phyloP scores from a whole-genome alignment of 805 yeast species.

The Wickerhamomyces pijperi region DNA sequence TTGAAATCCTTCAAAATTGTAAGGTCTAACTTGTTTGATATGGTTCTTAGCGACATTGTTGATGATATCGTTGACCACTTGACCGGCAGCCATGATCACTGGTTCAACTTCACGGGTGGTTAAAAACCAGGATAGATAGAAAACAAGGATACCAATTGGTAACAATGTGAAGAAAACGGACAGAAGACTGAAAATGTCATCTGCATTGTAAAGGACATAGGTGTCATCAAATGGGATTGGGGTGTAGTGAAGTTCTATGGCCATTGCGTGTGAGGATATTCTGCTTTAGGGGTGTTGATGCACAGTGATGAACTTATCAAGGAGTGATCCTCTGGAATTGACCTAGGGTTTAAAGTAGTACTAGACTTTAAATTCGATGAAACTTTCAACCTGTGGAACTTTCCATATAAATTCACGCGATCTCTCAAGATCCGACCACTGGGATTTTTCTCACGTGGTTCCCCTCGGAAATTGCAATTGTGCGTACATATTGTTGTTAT shows the following conservation, averaged over 20 bases:
- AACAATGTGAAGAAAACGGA: constrained; percentile 67
- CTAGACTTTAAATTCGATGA: too few species aligned
- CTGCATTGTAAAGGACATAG: constrained; percentile 66
- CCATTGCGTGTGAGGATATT: neutral
- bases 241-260: constrained; percentile 6
- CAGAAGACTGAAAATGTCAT: constrained; percentile 44
- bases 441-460: too few species aligned
- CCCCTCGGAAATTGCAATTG: too few species aligned
- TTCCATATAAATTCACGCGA: too few species aligned
- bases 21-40: constrained; percentile 68
- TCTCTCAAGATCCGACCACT: too few species aligned
- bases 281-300: too few species aligned
- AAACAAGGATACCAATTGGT: constrained; percentile 71
- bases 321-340: too few species aligned
- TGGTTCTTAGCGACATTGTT: constrained; percentile 58
- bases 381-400: constrained; percentile 13
- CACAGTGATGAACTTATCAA: too few species aligned
- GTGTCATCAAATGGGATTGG: constrained; percentile 75
- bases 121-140: constrained; percentile 77
- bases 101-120: constrained; percentile 80
- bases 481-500: too few species aligned
- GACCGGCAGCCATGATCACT: constrained; percentile 75
- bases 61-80: constrained; percentile 60
- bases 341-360: too few species aligned
- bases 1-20: constrained; percentile 24